Evolutionary conservation across 2,329 filamentous ascomycete genomes (phyloP).

Genomic region (Exserohilum rostratum): DNA sequence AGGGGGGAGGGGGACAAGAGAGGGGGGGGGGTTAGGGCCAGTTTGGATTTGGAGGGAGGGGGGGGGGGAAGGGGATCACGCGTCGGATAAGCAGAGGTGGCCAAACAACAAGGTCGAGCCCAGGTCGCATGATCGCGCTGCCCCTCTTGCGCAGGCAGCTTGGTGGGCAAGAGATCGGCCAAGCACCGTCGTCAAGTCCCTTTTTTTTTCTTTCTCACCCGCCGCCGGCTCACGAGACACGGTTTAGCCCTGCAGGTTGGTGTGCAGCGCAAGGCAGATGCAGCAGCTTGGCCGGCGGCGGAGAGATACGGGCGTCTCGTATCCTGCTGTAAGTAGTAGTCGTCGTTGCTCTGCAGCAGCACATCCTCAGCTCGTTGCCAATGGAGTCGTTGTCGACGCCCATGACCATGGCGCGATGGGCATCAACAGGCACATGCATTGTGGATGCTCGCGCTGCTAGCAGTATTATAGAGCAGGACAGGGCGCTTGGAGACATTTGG

Average conservation of each 20-base stretch:
- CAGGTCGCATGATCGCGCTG: slow-evolving; percentile 36
- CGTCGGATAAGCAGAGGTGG: slow-evolving; percentile 23
- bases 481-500: too few relatives aligned
- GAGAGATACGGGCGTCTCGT: too few relatives aligned
- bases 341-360: too few relatives aligned
- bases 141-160: slow-evolving; percentile 29
- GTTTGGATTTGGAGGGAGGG: background rate
- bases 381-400: background rate
- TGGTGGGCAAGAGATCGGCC: slow-evolving; percentile 19
- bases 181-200: slow-evolving; percentile 15
- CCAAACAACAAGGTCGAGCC: slow-evolving; percentile 20
- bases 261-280: background rate
- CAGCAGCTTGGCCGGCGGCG: background rate
- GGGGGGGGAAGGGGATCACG: slow-evolving; percentile 13
- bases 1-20: background rate
- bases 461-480: too few relatives aligned
- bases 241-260: slow-evolving; percentile 5
- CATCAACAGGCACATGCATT: too few relatives aligned
- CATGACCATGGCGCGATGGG: background rate
- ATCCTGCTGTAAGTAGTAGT: too few relatives aligned
- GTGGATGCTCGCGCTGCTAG: too few relatives aligned
- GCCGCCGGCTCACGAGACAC: slow-evolving; percentile 34
- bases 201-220: background rate
- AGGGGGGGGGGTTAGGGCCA: background rate
- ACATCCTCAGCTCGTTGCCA: too few relatives aligned